These are phyloP conservation scores for Evernia prunastri DNA, from an alignment of 495 filamentous ascomycete genomes.

Conservation along the genomic window DNA sequence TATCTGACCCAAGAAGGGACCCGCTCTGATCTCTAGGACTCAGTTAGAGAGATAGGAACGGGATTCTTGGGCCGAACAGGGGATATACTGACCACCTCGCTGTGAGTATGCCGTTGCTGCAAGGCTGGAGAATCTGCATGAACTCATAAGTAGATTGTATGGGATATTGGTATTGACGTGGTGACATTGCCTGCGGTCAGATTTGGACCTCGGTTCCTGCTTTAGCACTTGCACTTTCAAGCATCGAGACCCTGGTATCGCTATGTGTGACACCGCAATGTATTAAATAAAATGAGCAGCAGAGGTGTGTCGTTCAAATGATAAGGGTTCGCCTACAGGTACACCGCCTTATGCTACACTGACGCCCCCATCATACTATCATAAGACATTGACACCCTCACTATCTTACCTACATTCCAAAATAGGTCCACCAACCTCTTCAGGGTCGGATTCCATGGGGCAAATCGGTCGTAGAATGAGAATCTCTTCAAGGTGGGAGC, in stretches of 20 bases:
- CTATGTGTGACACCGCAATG: not conserved
- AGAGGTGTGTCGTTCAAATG: not conserved
- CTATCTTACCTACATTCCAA: too few relatives aligned
- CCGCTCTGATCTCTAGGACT: not conserved
- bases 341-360: too few relatives aligned
- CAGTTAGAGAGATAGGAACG: not conserved
- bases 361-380: too few relatives aligned
- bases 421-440: too few relatives aligned
- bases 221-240: not conserved
- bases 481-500: too few relatives aligned
- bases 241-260: not conserved
- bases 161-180: not conserved
- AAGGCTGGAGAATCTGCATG: not conserved
- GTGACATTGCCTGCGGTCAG: not conserved
- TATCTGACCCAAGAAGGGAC: not conserved
- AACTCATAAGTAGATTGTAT: not conserved
- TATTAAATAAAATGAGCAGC: not conserved
- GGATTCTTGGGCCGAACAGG: not conserved
- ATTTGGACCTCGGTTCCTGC: not conserved
- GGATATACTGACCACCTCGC: not conserved
- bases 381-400: too few relatives aligned
- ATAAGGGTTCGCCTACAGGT: too few relatives aligned
- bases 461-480: too few relatives aligned
- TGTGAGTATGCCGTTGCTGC: not conserved
- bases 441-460: too few relatives aligned